These are phyloP conservation scores for Adansonia rubrostipa DNA, from an alignment of 441 rosid species.

Conservation along the genomic window DNA sequence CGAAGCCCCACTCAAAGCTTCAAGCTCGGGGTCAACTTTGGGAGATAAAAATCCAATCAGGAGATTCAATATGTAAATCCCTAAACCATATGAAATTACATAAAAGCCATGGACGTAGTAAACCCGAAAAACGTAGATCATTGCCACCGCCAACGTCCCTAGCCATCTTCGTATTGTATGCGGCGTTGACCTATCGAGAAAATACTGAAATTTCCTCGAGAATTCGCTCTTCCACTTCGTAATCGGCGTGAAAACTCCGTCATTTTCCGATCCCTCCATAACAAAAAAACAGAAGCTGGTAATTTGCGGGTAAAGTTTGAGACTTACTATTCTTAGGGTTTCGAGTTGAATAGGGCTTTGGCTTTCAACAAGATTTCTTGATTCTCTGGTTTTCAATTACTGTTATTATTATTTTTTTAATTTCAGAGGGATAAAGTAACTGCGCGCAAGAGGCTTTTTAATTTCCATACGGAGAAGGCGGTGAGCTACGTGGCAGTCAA, in stretches of 20 bases:
- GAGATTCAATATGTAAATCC: slow-evolving; percentile 61
- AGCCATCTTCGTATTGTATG: slow-evolving; percentile 52
- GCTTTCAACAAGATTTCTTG: background rate
- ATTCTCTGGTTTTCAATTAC: background rate
- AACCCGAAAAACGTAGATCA: slow-evolving; percentile 50
- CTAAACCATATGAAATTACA: slow-evolving; percentile 57
- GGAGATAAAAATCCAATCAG: slow-evolving; percentile 66
- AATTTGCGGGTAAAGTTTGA: background rate
- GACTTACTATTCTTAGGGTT: background rate
- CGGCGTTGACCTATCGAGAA: slow-evolving; percentile 54
- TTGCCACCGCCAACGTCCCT: slow-evolving; percentile 45
- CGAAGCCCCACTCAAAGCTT: slow-evolving; percentile 44
- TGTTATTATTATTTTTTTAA: background rate
- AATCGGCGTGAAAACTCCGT: slow-evolving; percentile 40
- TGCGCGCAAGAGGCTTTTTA: background rate
- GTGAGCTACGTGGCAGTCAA: background rate
- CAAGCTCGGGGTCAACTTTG: slow-evolving; percentile 60
- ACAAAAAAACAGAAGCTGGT: slow-evolving; percentile 29
- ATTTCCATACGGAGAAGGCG: background rate
- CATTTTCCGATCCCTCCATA: slow-evolving; percentile 51
- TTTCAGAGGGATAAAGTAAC: background rate
- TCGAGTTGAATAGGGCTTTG: background rate
- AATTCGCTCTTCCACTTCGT: slow-evolving; percentile 50
- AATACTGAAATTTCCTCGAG: slow-evolving; percentile 49
- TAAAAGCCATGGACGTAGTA: slow-evolving; percentile 53